phyloP scores from a whole-genome alignment of 2,329 filamentous ascomycete genomes.

The Davidsoniella virescens region DNA sequence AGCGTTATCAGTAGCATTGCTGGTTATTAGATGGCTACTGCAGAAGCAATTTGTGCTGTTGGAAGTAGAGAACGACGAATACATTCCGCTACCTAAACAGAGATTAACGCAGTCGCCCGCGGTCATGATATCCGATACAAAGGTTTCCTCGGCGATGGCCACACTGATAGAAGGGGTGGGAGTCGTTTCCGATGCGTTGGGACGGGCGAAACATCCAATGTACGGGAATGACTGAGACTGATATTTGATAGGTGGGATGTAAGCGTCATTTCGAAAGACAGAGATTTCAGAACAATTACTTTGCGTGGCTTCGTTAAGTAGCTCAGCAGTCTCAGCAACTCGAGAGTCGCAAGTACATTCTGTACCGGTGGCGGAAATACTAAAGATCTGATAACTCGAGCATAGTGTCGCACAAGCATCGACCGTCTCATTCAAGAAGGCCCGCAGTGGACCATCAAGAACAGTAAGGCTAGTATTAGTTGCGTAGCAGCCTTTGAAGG shows the following conservation, averaged over 20 bases:
- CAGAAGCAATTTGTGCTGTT: conserved; percentile 6
- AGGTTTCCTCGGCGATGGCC: background rate
- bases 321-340: background rate
- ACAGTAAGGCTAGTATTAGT: background rate
- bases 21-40: background rate
- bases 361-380: background rate
- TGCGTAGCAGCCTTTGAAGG: conserved; percentile 1
- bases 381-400: background rate
- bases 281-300: background rate
- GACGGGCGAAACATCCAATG: conserved; percentile 2
- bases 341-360: background rate
- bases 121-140: conserved; percentile 6
- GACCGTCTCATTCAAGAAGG: background rate
- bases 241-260: background rate
- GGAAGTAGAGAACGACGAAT: conserved; percentile 5
- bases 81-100: conserved; percentile 7
- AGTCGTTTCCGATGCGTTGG: background rate
- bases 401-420: background rate
- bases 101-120: background rate
- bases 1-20: background rate
- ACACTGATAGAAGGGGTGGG: too few relatives aligned
- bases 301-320: background rate
- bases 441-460: background rate
- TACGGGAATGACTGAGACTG: background rate
- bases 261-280: background rate